A percentile compares a stretch with the other conserved stretches of the same genome.
phyloP scores from a whole-genome alignment of 2,329 filamentous ascomycete genomes.

The Alternaria infectoria region DNA sequence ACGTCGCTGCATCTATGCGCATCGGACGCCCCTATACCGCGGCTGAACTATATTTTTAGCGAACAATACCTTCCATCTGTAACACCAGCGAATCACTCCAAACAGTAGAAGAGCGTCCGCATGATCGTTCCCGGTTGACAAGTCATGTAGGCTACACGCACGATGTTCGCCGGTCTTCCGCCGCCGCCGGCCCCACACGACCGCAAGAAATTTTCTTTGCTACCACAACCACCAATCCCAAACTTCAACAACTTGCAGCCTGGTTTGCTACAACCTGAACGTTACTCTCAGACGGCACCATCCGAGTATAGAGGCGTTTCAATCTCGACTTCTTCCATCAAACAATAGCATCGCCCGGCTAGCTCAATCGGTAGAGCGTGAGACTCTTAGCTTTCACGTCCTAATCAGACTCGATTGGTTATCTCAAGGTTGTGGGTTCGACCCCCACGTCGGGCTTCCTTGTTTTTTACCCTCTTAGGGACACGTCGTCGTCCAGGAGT shows the following conservation, averaged over 20 bases:
- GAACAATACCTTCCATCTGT: not conserved
- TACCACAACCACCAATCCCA: not conserved
- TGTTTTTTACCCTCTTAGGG: not conserved
- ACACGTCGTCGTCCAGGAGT: not conserved
- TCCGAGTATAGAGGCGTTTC: not conserved
- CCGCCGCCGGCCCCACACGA: constrained; percentile 8
- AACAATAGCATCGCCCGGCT: constrained; percentile 20
- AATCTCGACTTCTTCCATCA: not conserved
- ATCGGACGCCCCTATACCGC: not conserved
- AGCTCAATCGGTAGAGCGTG: constrained; percentile 51
- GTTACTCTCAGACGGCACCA: rapidly evolving
- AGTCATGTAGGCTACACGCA: not conserved
- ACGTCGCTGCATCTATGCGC: not conserved
- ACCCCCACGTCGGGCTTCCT: constrained; percentile 19
- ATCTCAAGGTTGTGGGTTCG: constrained; percentile 25
- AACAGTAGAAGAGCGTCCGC: not conserved
- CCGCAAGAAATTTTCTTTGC: constrained; percentile 3
- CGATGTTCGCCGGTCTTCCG: constrained; percentile 6
- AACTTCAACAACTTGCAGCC: not conserved
- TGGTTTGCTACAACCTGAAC: too few relatives aligned
- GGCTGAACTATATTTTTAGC: not conserved
- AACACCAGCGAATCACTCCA: not conserved
- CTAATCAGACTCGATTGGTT: constrained; percentile 15
- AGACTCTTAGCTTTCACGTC: constrained; percentile 44
- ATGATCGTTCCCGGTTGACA: not conserved